Base-by-base conservation (phyloP, 2,329 filamentous ascomycete genomes). In the Diaporthe batatas region DNA sequence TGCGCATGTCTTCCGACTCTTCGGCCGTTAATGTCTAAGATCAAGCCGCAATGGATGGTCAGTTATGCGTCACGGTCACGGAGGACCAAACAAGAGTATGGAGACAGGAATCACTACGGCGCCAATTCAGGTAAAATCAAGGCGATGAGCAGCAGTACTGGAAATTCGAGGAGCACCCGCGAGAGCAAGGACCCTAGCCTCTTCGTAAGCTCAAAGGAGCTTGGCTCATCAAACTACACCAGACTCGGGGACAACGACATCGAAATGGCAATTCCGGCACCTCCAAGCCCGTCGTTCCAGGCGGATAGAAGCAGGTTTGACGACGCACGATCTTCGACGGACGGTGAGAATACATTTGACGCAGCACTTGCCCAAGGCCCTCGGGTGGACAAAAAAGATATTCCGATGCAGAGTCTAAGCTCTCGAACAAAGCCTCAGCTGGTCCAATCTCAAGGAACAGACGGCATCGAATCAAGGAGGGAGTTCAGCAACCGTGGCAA, bases 1-100 rank as follows among this genome's bases (percentile, higher is more conserved):
- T 83, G 81, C 75, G 78, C 78, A 5, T 83, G 82, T 71, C 77
- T 83, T 21, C 80, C 81, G 1, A 83, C 81, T 0, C 75, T 83
- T 5, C 78, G 82, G 21, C 80, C 80, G 11, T 70, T 81, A 14
- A 73, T 79, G 32, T 42, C 65, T 8, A 74, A 70, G 64, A 76
- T 77, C 7, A 79, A 75, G 62, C 72, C 72, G 14, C 57, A 67
- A 4, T 74, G 72, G 72, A 74, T 74, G 70, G 51, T 44, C 5
- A 59, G 68, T 29, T 68, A 65, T n/a, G 57, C 72, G 6, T 68
- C 21, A 23, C 47, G 32, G 32, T 67, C 62, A 25, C 53, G 59
- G 25, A 23, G 25, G 8, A n/a, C 49, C 4, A 51, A 6, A 12
- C 67, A 39, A 2, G 67, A 58, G 8, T 49, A 54, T 25, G 68